These are phyloP conservation scores for Amanita rimosa DNA, from an alignment of 768 basidiomycete species.

Conservation along the genomic window DNA sequence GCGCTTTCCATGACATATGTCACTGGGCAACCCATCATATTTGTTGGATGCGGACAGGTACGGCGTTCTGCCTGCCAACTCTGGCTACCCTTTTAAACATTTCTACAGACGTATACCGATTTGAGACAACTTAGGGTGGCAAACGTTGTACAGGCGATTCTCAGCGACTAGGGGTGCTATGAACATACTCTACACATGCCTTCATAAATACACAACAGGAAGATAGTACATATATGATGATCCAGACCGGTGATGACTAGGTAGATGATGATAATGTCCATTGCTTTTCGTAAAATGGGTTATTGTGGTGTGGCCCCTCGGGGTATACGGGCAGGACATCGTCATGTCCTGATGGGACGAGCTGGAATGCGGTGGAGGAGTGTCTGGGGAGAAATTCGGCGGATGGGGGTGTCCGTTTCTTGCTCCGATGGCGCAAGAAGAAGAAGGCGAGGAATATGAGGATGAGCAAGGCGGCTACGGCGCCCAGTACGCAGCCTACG, in stretches of 20 bases:
- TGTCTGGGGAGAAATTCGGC: conserved; percentile 35
- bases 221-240: too few species aligned
- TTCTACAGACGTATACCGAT: conserved; percentile 85
- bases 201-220: not conserved
- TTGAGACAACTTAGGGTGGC: conserved; percentile 80
- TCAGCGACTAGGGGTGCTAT: conserved; percentile 46
- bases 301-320: not conserved
- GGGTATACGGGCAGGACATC: not conserved
- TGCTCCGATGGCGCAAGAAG: conserved; percentile 29
- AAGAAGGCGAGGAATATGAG: conserved; percentile 23
- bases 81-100: not conserved
- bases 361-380: not conserved
- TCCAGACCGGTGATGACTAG: not conserved
- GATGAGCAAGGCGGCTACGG: conserved; percentile 26
- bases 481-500: conserved; percentile 44
- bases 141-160: conserved; percentile 89
- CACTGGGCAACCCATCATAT: conserved; percentile 96
- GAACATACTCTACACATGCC: not conserved
- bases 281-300: not conserved
- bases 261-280: not conserved
- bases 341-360: not conserved
- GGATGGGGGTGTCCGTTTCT: conserved; percentile 38
- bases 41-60: conserved; percentile 96
- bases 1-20: conserved; percentile 99
- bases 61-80: conserved; percentile 11